Evolutionary conservation across 2,329 filamentous ascomycete species (phyloP), one percentile per base, ranked within the genome.

Genomic region (Capronia coronata): DNA sequence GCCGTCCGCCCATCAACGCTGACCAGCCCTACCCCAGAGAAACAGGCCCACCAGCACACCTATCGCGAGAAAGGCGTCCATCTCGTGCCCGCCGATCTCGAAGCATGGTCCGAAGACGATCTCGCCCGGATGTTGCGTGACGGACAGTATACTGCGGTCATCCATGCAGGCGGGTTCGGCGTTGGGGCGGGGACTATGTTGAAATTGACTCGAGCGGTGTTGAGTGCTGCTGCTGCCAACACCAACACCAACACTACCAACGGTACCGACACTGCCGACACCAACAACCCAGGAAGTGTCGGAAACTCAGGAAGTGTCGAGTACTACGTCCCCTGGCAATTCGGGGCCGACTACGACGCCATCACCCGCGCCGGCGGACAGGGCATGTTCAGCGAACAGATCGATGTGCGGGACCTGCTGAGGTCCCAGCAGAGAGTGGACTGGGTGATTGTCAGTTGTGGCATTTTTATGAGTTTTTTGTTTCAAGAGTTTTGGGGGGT

Each of bases 281-380:
- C n/a, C n/a, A n/a, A n/a, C n/a, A n/a, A n/a, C n/a, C n/a, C n/a
- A n/a, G n/a, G n/a, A n/a, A 27, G 23, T 5, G 23, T 27, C 5
- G 10, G 23, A 27, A 27, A 5, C 0, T 63, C 65, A 9, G 79
- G 76, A 0, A 64, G 68, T 0, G 72, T 75, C 0, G 57, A 65
- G 11, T 68, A 76, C 0, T 87, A 75, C 61, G 73, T 87, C 14
- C 83, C 84, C 0, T 87, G 84, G 84, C 83, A 87, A 63, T 87
- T 82, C 62, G 84, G 84, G 1, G 77, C 86, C 19, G 80, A 87
- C 61, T 87, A 87, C 65, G 82, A 87, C 49, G 62, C 69, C 22
- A 78, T 86, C 13, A 63, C 68, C 0, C 75, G 76, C 0, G 78
- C 75, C 21, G 69, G 76, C 37, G 82, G 85, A 64, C 76, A 80